phyloP scores from a whole-genome alignment of 371 early-diverging fungal genomes.

The Circinella umbellata region DNA sequence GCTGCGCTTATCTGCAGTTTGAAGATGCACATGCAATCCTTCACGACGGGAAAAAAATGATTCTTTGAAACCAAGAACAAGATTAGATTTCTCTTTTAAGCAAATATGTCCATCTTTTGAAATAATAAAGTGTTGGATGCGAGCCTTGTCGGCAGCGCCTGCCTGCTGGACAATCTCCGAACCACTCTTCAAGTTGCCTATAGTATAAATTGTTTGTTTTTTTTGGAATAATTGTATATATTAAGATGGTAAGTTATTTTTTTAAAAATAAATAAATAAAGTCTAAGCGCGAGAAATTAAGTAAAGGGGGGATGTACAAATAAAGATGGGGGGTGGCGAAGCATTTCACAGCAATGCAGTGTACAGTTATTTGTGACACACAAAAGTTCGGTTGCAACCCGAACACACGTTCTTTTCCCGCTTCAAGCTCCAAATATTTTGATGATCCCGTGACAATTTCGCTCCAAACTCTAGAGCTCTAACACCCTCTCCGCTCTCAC shows the following conservation, averaged over 20 bases:
- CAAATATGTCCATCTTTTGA: conserved; percentile 51
- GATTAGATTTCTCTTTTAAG: conserved; percentile 38
- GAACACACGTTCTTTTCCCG: conserved; percentile 11
- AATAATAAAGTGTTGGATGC: conserved; percentile 40
- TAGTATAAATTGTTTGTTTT: neutral
- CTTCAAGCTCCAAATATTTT: neutral
- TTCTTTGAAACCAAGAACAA: conserved; percentile 60
- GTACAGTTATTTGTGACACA: neutral
- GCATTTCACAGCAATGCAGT: conserved; percentile 8
- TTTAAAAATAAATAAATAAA: no score
- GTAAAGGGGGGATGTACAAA: neutral
- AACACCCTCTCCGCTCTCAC: neutral
- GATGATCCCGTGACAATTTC: conserved; percentile 1
- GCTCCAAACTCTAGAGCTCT: no score
- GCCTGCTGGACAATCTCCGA: conserved; percentile 55
- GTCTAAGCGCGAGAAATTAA: neutral
- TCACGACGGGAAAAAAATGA: conserved; percentile 53
- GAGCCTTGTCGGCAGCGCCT: conserved; percentile 27
- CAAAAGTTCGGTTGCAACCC: conserved; percentile 11
- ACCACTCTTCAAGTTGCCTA: conserved; percentile 52
- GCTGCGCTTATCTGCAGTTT: conserved; percentile 41
- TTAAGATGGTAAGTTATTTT: neutral
- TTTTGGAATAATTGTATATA: neutral
- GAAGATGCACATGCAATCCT: conserved; percentile 53
- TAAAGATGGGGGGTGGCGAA: neutral